Evolutionary conservation across 371 early-diverging fungal genomes (phyloP).

Genomic region (Smittium culicis): DNA sequence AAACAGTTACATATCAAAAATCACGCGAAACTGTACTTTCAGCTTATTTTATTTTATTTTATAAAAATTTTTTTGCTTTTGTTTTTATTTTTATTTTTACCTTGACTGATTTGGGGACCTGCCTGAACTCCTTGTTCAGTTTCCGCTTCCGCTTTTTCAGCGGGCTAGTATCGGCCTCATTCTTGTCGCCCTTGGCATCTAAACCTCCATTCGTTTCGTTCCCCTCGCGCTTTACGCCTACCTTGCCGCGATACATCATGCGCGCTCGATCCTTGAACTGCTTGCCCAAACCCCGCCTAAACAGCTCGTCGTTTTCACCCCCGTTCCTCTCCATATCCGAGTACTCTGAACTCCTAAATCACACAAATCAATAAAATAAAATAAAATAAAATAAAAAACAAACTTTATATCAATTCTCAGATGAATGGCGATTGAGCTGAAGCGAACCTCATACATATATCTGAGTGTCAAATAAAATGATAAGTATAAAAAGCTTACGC

Average conservation of each 20-base stretch:
- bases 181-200: not conserved
- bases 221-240: not conserved
- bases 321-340: not conserved
- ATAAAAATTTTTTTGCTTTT: constrained; percentile 22
- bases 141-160: constrained; percentile 2
- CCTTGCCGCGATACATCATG: not conserved
- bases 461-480: not conserved
- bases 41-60: no score
- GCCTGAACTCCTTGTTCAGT: constrained; percentile 11
- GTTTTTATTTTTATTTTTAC: constrained; percentile 6
- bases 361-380: no score
- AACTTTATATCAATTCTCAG: not conserved
- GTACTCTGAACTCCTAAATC: no score
- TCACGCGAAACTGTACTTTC: no score
- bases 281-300: no score
- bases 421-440: not conserved
- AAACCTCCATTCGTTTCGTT: not conserved
- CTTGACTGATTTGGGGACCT: constrained; percentile 10
- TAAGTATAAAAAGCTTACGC: constrained; percentile 11
- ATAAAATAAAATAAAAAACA: no score
- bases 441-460: not conserved
- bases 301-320: not conserved
- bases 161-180: not conserved
- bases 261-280: not conserved
- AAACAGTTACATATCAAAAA: no score